Evolutionary conservation across 495 filamentous ascomycete species (phyloP), one percentile per base, ranked within the genome.

Genomic region (Paragyromitra xinjiangensis): DNA sequence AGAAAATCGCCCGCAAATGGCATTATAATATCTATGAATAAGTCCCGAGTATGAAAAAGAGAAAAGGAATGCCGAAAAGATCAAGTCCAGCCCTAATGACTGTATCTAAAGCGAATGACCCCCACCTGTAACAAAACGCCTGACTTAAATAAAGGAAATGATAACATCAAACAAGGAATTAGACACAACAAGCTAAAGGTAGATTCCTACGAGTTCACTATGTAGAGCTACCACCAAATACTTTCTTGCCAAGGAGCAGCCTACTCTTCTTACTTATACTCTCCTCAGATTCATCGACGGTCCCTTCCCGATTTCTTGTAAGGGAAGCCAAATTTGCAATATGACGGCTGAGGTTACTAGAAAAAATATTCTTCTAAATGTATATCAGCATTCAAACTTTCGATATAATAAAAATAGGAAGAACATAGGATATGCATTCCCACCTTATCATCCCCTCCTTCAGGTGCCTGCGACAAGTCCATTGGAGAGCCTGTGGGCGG

Each of bases 161-260:
- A 39, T 61, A 37, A 22, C 11, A 5, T 58, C 44, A 65, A 45
- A 34, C 29, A 12, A 64, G 55, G 34, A 34, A 37, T 62, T 12
- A n/a, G 19, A 56, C 53, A 26, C 6, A 56, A 11, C 29, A 66
- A 77, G 50, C 19, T 34, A 59, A 66, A 5, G 34, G 19, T 40
- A 42, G 9, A 39, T 37, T 48, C 8, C 71, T 6, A 29, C n/a
- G 22, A 58, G 58, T 58, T 48, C 16, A 0, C 26, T 76, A 76
- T 14, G 59, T 66, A 11, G 59, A 64, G 12, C 74, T 58, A 53
- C 78, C 69, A 16, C 80, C 80, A 77, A 82, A 82, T 48, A 86
- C 81, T 72, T 85, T 86, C 82, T 85, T 86, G 51, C 85, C 85
- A n/a, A 86, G 80, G 34, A 85, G 79, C 34, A 86, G 58, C 58